Conservation (phyloP, 140 eudicot genomes). For the Stevia rebaudiana region DNA sequence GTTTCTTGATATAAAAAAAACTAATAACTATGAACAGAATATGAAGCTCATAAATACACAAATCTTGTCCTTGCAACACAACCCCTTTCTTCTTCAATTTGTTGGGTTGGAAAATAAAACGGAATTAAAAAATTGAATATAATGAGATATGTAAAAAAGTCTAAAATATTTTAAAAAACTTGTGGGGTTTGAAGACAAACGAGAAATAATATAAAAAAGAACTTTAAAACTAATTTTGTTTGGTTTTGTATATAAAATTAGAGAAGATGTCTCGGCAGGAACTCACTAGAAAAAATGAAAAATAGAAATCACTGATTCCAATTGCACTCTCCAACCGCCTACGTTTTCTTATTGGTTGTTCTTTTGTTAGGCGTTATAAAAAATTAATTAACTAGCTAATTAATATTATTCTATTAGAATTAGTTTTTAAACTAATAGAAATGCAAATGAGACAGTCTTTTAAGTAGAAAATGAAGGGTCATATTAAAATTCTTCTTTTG, state of each 20-base stretch:
- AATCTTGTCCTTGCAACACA: constrained; percentile 50
- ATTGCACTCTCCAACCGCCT: constrained; percentile 92
- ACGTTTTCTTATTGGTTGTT: constrained; percentile 65
- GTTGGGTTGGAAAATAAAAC: constrained; percentile 38
- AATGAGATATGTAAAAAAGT: constrained; percentile 15
- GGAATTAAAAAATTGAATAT: background rate
- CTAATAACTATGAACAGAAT: constrained; percentile 23
- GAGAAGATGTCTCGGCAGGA: constrained; percentile 61
- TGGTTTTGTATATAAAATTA: constrained; percentile 9
- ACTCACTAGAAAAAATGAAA: too few relatives aligned
- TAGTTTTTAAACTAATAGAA: constrained; percentile 23
- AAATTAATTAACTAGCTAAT: background rate
- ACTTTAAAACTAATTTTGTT: constrained; percentile 4
- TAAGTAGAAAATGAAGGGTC: constrained; percentile 21
- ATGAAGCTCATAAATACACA: constrained; percentile 47
- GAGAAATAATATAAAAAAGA: constrained; percentile 4
- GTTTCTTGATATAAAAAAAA: constrained; percentile 8
- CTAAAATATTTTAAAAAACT: constrained; percentile 3
- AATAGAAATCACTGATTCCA: constrained; percentile 58
- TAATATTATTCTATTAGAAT: background rate
- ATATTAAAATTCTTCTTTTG: constrained; percentile 23
- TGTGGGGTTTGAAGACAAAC: constrained; percentile 29
- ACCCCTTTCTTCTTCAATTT: constrained; percentile 38
- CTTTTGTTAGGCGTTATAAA: constrained; percentile 11
- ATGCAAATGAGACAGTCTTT: constrained; percentile 28